Conservation (phyloP, 768 basidiomycete species). For the Leccinellum luteum region DNA sequence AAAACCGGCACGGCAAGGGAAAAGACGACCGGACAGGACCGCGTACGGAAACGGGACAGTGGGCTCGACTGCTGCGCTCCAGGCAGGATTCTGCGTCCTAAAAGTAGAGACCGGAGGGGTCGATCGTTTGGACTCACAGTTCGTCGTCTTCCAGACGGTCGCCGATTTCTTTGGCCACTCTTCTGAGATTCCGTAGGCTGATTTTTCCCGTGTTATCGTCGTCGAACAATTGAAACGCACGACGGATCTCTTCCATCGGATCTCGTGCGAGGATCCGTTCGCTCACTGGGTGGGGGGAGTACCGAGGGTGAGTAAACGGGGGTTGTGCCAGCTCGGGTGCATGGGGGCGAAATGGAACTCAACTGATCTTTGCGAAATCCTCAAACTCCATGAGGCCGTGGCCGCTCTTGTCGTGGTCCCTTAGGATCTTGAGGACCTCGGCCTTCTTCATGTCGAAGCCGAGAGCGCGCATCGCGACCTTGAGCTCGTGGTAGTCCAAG, state of each 20-base stretch:
- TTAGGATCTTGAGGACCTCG: conserved; percentile 90
- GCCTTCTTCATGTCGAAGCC: conserved; percentile 99
- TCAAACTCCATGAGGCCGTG: conserved; percentile 87
- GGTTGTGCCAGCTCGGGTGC: not conserved
- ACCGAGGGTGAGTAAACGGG: conserved; percentile 17
- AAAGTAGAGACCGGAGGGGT: conserved; percentile 6
- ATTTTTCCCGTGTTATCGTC: conserved; percentile 96
- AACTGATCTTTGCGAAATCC: conserved; percentile 92
- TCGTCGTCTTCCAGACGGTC: conserved; percentile 95
- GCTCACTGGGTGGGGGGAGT: conserved; percentile 77
- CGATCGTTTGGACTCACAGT: conserved; percentile 60
- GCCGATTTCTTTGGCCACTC: conserved; percentile 96
- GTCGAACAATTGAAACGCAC: conserved; percentile 96
- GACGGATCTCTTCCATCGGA: conserved; percentile 93
- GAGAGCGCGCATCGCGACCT: conserved; percentile 96
- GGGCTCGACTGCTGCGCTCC: conserved; percentile 27
- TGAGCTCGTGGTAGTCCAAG: conserved; percentile 97
- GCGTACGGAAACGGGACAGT: conserved; percentile 28
- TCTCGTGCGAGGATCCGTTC: conserved; percentile 91
- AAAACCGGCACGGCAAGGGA: conserved; percentile 16
- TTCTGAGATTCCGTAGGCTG: conserved; percentile 80
- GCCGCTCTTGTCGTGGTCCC: conserved; percentile 86
- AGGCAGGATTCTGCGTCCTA: conserved; percentile 15
- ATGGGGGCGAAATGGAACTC: conserved; percentile 30
- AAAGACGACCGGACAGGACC: conserved; percentile 19